Conservation (phyloP, 2,329 filamentous ascomycete species). For the Acephala macrosclerotiorum region DNA sequence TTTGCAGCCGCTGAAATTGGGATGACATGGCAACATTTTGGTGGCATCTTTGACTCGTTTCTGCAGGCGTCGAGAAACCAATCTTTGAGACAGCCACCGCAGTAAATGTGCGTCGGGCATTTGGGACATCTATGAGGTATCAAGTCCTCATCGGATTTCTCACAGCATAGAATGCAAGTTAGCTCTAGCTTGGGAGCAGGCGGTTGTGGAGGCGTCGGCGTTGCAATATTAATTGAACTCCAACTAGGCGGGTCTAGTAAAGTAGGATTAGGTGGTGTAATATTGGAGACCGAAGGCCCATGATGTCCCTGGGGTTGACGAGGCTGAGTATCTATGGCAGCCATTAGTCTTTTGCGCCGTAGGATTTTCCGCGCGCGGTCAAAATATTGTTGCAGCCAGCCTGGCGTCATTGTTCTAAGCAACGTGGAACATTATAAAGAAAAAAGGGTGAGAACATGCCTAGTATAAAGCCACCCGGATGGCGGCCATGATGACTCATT, state of each 20-base stretch:
- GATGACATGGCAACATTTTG: constrained; percentile 53
- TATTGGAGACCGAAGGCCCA: not conserved
- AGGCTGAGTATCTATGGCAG: not conserved
- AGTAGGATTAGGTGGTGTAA: not conserved
- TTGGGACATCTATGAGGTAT: constrained; percentile 21
- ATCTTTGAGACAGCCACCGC: constrained; percentile 46
- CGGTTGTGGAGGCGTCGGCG: not conserved
- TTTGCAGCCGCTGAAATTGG: constrained; percentile 42
- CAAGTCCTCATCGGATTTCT: constrained; percentile 5
- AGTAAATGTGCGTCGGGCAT: constrained; percentile 28
- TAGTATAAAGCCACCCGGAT: not conserved
- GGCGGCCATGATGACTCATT: constrained; percentile 1
- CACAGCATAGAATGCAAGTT: constrained; percentile 19
- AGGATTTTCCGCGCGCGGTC: not conserved
- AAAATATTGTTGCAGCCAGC: constrained; percentile 3
- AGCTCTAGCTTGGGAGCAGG: not conserved
- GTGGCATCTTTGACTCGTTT: constrained; percentile 52
- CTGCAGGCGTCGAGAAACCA: constrained; percentile 51
- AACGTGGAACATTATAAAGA: not conserved
- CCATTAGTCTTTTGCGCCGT: constrained; percentile 7
- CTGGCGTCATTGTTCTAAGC: not conserved
- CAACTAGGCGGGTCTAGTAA: not conserved
- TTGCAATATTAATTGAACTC: not conserved
- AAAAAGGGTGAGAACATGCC: not conserved
- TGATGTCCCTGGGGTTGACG: not conserved